Percentiles rank a stretch among this genome's conserved stretches.
These are phyloP conservation scores for Asparagopsis taxiformis DNA, from an alignment of 31 red algal genomes.

Conservation along the genomic window DNA sequence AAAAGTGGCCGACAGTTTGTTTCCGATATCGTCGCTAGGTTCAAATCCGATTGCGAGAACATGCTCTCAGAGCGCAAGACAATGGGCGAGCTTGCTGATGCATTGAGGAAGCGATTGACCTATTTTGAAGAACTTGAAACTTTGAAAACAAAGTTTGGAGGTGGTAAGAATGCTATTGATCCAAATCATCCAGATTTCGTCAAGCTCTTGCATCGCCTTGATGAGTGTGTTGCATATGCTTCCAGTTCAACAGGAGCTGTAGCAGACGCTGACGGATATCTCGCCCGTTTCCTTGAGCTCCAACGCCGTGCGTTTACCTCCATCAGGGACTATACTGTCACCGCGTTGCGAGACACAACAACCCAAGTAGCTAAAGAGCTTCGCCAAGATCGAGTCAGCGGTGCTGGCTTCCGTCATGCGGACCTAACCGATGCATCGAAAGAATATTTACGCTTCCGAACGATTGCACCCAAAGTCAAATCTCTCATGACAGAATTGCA, in stretches of 20 bases:
- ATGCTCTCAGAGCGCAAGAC: slow-evolving; percentile 70
- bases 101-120: slow-evolving; percentile 58
- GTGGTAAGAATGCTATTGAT: slow-evolving; percentile 38
- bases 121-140: slow-evolving; percentile 89
- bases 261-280: slow-evolving; percentile 86
- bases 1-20: slow-evolving; percentile 21
- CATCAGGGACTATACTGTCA: slow-evolving; percentile 65
- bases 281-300: slow-evolving; percentile 74
- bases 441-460: slow-evolving; percentile 73
- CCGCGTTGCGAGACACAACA: slow-evolving; percentile 33
- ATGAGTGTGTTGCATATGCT: slow-evolving; percentile 88
- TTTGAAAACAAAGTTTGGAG: slow-evolving; percentile 53
- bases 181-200: slow-evolving; percentile 65
- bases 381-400: slow-evolving; percentile 30
- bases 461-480: slow-evolving; percentile 61
- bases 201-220: slow-evolving; percentile 68
- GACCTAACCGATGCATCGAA: slow-evolving; percentile 73
- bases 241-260: slow-evolving; percentile 66
- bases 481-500: slow-evolving; percentile 67
- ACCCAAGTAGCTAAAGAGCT: slow-evolving; percentile 60
- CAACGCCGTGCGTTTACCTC: slow-evolving; percentile 67
- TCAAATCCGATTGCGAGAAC: slow-evolving; percentile 58
- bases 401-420: slow-evolving; percentile 40
- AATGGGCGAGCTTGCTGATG: slow-evolving; percentile 65
- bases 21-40: slow-evolving; percentile 20